Evolutionary conservation across 2,329 filamentous ascomycete genomes (phyloP).

Genomic region (Xylaria polymorpha): DNA sequence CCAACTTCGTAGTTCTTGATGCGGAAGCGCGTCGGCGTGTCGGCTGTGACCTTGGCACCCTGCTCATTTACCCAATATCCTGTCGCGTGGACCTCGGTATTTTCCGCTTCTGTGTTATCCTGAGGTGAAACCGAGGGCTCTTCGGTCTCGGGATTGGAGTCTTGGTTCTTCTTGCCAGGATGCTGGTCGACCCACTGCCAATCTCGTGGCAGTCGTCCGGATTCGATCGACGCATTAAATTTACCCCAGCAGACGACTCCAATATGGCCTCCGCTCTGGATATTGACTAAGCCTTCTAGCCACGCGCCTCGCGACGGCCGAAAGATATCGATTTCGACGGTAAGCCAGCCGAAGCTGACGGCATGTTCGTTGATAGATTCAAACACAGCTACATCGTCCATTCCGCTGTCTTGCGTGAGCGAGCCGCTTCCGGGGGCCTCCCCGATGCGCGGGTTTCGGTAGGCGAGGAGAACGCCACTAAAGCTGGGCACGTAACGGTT

Average conservation of each 20-base stretch:
- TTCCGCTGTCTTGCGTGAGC: constrained; percentile 60
- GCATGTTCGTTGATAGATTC: constrained; percentile 82
- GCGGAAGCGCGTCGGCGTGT: constrained; percentile 77
- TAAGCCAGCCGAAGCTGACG: constrained; percentile 88
- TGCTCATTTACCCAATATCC: constrained; percentile 81
- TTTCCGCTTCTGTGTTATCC: constrained; percentile 53
- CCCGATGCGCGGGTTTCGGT: constrained; percentile 74
- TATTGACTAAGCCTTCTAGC: constrained; percentile 83
- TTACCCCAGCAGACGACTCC: constrained; percentile 90
- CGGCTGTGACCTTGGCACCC: constrained; percentile 71
- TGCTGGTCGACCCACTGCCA: constrained; percentile 83
- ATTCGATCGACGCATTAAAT: constrained; percentile 90
- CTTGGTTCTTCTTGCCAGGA: constrained; percentile 46
- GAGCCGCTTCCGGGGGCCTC: constrained; percentile 65
- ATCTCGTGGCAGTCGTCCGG: constrained; percentile 75
- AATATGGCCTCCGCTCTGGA: constrained; percentile 89
- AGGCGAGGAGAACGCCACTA: constrained; percentile 79
- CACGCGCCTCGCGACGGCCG: constrained; percentile 77
- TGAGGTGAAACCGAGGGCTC: constrained; percentile 55
- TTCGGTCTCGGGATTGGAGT: constrained; percentile 37
- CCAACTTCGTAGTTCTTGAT: constrained; percentile 88
- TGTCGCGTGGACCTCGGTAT: constrained; percentile 64
- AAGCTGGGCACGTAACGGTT: constrained; percentile 81
- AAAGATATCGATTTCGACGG: constrained; percentile 86
- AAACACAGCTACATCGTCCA: constrained; percentile 58